Evolutionary conservation across 352 stramenopile genomes (phyloP), one percentile per base, ranked within the genome.

Genomic region (Phytopythium delawarense): DNA sequence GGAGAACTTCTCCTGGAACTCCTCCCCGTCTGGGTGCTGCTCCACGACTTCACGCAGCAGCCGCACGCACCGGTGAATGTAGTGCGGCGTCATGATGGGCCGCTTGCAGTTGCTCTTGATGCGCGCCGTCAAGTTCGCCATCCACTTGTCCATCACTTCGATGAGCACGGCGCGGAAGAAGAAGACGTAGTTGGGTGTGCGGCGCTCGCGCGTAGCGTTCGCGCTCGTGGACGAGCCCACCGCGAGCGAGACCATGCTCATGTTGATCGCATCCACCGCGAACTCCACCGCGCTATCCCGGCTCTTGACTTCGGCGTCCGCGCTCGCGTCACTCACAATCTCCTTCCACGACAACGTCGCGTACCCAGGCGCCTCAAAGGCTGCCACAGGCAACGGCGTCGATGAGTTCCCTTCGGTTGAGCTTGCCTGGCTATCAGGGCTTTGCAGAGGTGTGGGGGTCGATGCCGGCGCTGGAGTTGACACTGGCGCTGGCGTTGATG

Each of bases 91-190:
- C 61, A 87, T 87, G 59, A 94, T 90, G 23, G 85, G 86, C 11
- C 86, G 77, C 53, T 83, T 81, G 62, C 75, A 88, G 63, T 91
- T 92, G 12, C 65, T 78, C 53, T 91, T 92, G 23, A 79, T 70
- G 2, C 82, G 71, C 28, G 76, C 69, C 6, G 72, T 79, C 12
- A 92, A 76, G 45, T 85, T 91, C 20, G 83, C 81, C 81, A 94
- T 91, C 87, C 87, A 96, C 63, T 96, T 96, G 69, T 96, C 85
- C 87, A 96, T 94, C 6, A 84, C 79, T 63, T 96, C 87, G 52
- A 75, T 92, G 39, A 96, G 67, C 30, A 94, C 73, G 23, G 84
- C 87, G 51, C 87, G 76, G 20, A 96, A 79, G 53, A 96, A 88
- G 63, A 96, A 96, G 25, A 94, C 75, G 67, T 94, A 94, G 67